Evolutionary conservation across 345 rosid genomes (phyloP).

Genomic region (Eucalyptus regnans): DNA sequence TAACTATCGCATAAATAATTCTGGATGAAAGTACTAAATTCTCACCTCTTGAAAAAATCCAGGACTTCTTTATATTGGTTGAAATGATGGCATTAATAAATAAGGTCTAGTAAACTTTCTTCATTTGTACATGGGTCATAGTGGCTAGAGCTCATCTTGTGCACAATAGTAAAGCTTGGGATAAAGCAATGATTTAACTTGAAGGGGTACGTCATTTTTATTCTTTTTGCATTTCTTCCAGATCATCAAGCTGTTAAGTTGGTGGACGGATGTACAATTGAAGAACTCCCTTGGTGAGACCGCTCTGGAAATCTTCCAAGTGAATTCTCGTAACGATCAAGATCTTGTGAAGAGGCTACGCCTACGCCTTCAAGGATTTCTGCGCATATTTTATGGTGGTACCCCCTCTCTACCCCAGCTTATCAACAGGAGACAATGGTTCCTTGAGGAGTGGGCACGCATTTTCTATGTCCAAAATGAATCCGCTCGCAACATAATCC

Average conservation of each 20-base stretch:
- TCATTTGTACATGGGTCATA: neutral
- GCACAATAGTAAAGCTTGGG: neutral
- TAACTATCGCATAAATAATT: no score
- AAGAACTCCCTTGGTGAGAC: neutral
- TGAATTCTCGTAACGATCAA: neutral
- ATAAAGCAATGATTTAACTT: no score
- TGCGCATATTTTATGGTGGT: no score
- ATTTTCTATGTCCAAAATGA: no score
- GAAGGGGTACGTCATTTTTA: neutral
- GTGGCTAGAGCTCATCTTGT: neutral
- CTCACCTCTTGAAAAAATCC: no score
- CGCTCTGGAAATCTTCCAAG: neutral
- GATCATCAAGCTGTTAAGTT: neutral
- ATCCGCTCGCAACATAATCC: no score
- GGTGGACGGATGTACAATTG: fast-evolving
- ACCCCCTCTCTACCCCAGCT: no score
- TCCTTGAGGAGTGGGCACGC: no score
- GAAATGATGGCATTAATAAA: neutral
- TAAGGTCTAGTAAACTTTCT: neutral
- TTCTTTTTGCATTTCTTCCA: neutral
- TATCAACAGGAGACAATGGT: no score
- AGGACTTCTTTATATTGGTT: neutral
- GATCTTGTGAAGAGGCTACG: no score
- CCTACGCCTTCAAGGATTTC: no score
- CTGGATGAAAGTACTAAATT: no score